Evolutionary conservation across 73 alveolate genomes (phyloP).

Genomic region (Tetrahymena borealis): DNA sequence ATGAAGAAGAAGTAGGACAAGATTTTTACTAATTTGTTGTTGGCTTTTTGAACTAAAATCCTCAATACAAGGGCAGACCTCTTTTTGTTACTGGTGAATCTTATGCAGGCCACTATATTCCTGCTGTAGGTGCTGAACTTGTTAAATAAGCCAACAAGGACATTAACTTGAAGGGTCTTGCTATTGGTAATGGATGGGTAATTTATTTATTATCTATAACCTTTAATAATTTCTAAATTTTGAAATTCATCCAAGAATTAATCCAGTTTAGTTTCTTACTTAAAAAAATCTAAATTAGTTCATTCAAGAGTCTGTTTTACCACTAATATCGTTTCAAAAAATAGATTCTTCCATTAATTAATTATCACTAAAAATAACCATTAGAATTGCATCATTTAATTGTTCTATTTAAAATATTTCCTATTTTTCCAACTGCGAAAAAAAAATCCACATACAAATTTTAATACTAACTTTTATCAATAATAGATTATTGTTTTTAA

Average conservation of each 20-base stretch:
- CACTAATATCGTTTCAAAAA: too few relatives aligned
- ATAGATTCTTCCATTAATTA: too few relatives aligned
- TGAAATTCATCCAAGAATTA: neutral
- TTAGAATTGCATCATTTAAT: too few relatives aligned
- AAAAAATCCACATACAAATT: too few relatives aligned
- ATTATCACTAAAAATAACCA: too few relatives aligned
- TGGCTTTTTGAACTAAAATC: neutral
- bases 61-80: neutral
- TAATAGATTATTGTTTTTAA: neutral
- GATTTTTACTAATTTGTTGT: slow-evolving; percentile 1
- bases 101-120: slow-evolving; percentile 88
- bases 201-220: too few relatives aligned
- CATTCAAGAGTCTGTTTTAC: too few relatives aligned
- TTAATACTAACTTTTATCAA: too few relatives aligned
- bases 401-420: too few relatives aligned
- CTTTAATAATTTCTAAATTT: too few relatives aligned
- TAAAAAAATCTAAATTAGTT: too few relatives aligned
- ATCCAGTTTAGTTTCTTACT: neutral
- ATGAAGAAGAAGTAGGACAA: slow-evolving; percentile 47
- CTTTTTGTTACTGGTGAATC: slow-evolving; percentile 74
- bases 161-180: slow-evolving; percentile 55
- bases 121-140: slow-evolving; percentile 34
- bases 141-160: neutral
- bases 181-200: slow-evolving; percentile 64
- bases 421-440: too few relatives aligned